Base-by-base conservation (phyloP, 768 basidiomycete species). In the Trametes cubensis region DNA sequence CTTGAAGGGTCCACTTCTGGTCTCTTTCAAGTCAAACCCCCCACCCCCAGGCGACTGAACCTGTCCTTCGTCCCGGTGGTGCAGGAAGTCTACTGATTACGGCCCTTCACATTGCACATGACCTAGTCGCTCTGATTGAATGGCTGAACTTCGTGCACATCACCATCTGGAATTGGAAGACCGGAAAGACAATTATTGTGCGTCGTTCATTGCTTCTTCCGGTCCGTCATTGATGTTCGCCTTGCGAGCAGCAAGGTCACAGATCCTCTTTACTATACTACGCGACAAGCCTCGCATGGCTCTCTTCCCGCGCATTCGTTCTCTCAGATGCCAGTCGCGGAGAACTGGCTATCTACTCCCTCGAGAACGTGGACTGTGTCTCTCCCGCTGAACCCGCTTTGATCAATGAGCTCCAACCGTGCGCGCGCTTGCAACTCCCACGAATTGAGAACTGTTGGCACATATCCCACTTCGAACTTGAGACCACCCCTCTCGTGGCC, bases 101-200 rank as follows among this genome's bases (percentile, higher is more conserved):
- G 11, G 75, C 77, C 53, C 71, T 85, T 3, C 82, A 85, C 69
- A 75, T 86, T 49, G 83, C 77, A 1, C 78, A 80, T n/a, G 85
- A 87, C 61, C 73, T 84, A 25, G 67, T 87, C 26, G 84, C 77
- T 1, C 65, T 76, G 73, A 48, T 78, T 71, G 67, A 72, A 54
- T 72, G 42, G 68, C 73, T 30, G 64, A 68, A 28, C 67, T 73
- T 2, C 72, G 75, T 6, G 6, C 66, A 72, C 3, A 65, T 81
- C 4, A 51, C 80, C 15, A 71, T 81, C 8, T 86, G 83, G 83
- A 81, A 83, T 57, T 86, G 85, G 85, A 76, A 70, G 58, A 78
- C 73, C 0, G 81, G 80, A 0, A 63, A 67, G 4, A 15, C 74
- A 11, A 66, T 83, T 48, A 73, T 80, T 53, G 85, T 85, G 63